Percentiles rank a stretch among this genome's conserved stretches.
Evolutionary conservation across 352 stramenopile genomes (phyloP).

Genomic region (Pythium monospermum): DNA sequence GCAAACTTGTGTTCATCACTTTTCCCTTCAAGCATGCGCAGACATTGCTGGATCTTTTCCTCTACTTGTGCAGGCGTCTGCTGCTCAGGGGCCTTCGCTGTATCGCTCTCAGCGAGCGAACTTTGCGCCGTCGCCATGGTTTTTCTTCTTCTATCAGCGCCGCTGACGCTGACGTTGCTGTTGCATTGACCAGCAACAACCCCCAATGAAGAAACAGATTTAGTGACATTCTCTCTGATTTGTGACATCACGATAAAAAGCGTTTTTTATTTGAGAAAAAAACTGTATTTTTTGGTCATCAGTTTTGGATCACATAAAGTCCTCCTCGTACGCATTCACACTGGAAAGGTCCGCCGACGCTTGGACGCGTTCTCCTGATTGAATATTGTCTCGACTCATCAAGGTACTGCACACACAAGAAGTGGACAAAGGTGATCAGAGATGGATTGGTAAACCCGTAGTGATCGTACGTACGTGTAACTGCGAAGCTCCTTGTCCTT

Average conservation of each 20-base stretch:
- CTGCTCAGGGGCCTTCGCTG: too few relatives aligned
- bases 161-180: too few relatives aligned
- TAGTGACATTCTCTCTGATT: too few relatives aligned
- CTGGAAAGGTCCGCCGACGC: conserved; percentile 49
- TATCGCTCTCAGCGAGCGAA: too few relatives aligned
- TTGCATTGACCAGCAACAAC: too few relatives aligned
- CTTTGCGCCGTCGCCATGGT: too few relatives aligned
- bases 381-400: conserved; percentile 65
- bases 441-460: background rate
- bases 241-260: too few relatives aligned
- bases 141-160: too few relatives aligned
- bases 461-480: conserved; percentile 46
- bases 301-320: conserved; percentile 56
- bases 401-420: conserved; percentile 30
- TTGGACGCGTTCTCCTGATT: conserved; percentile 33
- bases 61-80: too few relatives aligned
- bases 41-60: conserved; percentile 36
- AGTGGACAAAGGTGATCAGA: background rate
- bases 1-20: conserved; percentile 87
- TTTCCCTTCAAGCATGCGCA: conserved; percentile 61
- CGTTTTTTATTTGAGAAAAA: too few relatives aligned
- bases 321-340: conserved; percentile 73
- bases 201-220: too few relatives aligned
- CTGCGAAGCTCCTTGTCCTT: conserved; percentile 73
- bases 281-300: background rate